Base-by-base conservation (phyloP, 768 basidiomycete species). In the Lactarius vividus region DNA sequence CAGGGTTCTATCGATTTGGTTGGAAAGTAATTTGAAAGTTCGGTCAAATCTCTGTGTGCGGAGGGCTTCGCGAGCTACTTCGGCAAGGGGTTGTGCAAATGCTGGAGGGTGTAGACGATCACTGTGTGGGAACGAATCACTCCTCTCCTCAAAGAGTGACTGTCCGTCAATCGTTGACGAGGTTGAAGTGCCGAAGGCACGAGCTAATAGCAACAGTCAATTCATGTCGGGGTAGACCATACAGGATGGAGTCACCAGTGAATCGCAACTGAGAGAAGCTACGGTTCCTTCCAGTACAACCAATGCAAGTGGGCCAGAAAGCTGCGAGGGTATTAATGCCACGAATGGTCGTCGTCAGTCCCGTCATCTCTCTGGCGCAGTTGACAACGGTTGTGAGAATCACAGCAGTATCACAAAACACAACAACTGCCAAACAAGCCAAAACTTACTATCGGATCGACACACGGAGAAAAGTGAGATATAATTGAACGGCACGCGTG, bases 21-120 rank as follows among this genome's bases (percentile, higher is more conserved):
- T 40, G 28, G 72, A 62, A 29, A 70, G 39, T 20, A 61, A 62
- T 13, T 49, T 23, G 31, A 54, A 53, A 1, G 62, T 53, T 11
- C 59, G 49, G 20, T 69, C 64, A 26, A 70, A 70, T 44, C 60
- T 64, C 26, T 39, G 44, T 7, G 57, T 9, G 40, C 69, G 69
- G 9, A 18, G 20, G 26, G 20, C 39, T 54, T 26, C 44, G 15
- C n/a, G 26, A 5, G 40, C 42, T 60, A 42, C 28, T 52, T 52
- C 61, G 26, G 26, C 15, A 40, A 26, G 35, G 35, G 42, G 57
- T 33, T 39, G n/a, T 11, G 44, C 15, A 29, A 11, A 15, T 26
- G 31, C 37, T 35, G 9, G 13, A 9, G 29, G 20, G 23, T 16
- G 31, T n/a, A 20, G 26, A 49, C 33, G 10, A 26, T 44, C 18